These are phyloP conservation scores for Candida pseudoviswanathii DNA, from an alignment of 1,139 yeast species.

Conservation along the genomic window DNA sequence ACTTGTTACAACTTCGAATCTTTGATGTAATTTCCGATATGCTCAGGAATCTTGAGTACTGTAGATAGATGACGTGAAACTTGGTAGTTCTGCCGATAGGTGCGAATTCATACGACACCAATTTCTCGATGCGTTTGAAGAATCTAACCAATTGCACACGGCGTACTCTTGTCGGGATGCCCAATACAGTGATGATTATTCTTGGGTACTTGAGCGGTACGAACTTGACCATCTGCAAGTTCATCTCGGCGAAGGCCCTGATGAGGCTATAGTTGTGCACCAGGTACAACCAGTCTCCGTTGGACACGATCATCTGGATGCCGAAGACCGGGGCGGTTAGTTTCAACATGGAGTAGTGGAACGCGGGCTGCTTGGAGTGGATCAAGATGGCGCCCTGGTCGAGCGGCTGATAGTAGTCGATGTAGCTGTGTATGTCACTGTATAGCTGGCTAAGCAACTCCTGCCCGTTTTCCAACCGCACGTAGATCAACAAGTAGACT, in stretches of 20 bases:
- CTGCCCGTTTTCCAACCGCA: constrained; percentile 4
- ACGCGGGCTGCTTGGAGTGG: constrained; percentile 6
- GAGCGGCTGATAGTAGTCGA: constrained; percentile 10
- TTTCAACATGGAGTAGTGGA: constrained; percentile 7
- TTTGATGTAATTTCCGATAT: constrained; percentile 1
- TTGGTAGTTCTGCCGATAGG: constrained; percentile 9
- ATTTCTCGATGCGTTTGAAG: constrained; percentile 10
- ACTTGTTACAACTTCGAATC: constrained; percentile 4
- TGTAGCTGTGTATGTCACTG: constrained; percentile 1
- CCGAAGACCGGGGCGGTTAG: constrained; percentile 9
- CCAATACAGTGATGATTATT: constrained; percentile 11
- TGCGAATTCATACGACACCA: constrained; percentile 13
- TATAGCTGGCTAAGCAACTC: constrained; percentile 1
- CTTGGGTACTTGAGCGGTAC: constrained; percentile 5
- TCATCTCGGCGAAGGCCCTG: constrained; percentile 8
- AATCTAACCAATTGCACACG: constrained; percentile 5
- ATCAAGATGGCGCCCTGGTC: constrained; percentile 9
- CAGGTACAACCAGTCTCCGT: constrained; percentile 5
- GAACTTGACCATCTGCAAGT: constrained; percentile 10
- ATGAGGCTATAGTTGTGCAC: background rate
- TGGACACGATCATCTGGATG: constrained; percentile 1
- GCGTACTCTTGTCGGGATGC: constrained; percentile 9
- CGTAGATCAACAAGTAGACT: constrained; percentile 7
- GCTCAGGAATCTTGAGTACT: constrained; percentile 13
- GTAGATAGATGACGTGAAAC: constrained; percentile 14